Conservation (phyloP, 805 yeast species). For the Saccharomyces paradoxus region DNA sequence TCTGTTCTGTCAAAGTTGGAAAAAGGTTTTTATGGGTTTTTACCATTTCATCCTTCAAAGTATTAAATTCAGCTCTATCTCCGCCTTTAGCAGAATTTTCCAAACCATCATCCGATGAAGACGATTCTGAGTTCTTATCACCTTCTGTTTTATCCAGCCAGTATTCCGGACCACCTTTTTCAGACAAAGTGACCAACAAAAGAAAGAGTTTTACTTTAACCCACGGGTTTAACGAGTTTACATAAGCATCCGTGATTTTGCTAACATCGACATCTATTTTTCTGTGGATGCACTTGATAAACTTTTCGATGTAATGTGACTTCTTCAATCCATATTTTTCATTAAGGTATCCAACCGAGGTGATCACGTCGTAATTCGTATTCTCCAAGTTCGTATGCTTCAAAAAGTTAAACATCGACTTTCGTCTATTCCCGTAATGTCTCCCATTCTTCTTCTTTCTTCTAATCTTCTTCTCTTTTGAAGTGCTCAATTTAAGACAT, state of each 20-base stretch:
- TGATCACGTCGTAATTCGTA: conserved; percentile 25
- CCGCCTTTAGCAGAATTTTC: not conserved
- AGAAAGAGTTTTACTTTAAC: conserved; percentile 25
- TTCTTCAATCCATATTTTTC: conserved; percentile 28
- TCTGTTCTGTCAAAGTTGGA: conserved; percentile 26
- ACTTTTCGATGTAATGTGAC: conserved; percentile 23
- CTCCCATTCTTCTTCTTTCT: conserved; percentile 1
- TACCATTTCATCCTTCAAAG: not conserved
- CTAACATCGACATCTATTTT: conserved; percentile 25
- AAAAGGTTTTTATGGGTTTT: conserved; percentile 4
- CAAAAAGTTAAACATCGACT: conserved; percentile 17
- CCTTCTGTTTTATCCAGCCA: conserved; percentile 26
- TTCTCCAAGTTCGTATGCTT: conserved; percentile 20
- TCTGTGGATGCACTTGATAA: conserved; percentile 27
- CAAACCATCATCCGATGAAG: not conserved
- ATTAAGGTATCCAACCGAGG: conserved; percentile 26
- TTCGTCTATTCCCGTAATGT: conserved; percentile 7
- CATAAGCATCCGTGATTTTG: conserved; percentile 18
- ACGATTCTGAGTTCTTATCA: conserved; percentile 4
- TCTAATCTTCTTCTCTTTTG: not conserved
- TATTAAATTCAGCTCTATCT: not conserved
- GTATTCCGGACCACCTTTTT: conserved; percentile 32
- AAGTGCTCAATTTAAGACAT: not conserved
- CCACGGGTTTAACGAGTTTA: conserved; percentile 22
- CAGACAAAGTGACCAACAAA: conserved; percentile 25